Base-by-base conservation (phyloP, 768 basidiomycete genomes). In the Calocera viscosa region DNA sequence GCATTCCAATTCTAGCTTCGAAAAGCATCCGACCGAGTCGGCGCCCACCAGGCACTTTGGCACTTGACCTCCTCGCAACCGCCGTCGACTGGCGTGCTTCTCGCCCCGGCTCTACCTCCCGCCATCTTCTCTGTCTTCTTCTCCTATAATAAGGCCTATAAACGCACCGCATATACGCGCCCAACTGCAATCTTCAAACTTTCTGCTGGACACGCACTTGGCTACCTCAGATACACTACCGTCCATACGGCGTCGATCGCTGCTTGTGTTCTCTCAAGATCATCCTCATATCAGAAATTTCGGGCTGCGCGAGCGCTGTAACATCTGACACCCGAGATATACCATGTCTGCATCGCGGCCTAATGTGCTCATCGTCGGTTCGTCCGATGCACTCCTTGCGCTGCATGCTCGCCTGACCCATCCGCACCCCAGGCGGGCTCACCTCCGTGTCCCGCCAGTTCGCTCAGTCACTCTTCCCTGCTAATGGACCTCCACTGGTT, bases 391-490 rank as follows among this genome's bases (percentile, higher is more conserved):
- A n/a, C 39, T 32, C 19, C 53, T 40, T 16, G 26, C 35, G 40
- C n/a, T 32, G 24, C 19, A 32, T 40, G 47, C 64, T 40, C 66
- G 19, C 66, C 41, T 40, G 33, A 32, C 40, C 68, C 64, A 11
- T 40, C 43, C 32, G 17, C 22, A 19, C 2, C 65, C 16, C 70
- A 92, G 91, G 91, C 69, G 91, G 91, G 65, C 76, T 91, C 70
- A 91, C 90, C 78, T 89, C 88, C 65, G 88, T 80, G 74, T 85
- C 91, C 10, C 83, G 90, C 64, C 81, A 86, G 63, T 82, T 93
- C 65, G 87, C 87, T 39, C 78, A 82, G 64, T 76, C 81, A 41
- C 82, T 93, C 16, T 84, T 90, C 39, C 89, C 89, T 1, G 72
- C 83, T 7, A 79, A 86, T 35, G 88, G 86, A 39, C 84, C 86